A percentile compares a stretch with the other conserved stretches of the same genome.
Conservation (phyloP, 1,284 basidiomycete species). For the Fomitopsis betulina region DNA sequence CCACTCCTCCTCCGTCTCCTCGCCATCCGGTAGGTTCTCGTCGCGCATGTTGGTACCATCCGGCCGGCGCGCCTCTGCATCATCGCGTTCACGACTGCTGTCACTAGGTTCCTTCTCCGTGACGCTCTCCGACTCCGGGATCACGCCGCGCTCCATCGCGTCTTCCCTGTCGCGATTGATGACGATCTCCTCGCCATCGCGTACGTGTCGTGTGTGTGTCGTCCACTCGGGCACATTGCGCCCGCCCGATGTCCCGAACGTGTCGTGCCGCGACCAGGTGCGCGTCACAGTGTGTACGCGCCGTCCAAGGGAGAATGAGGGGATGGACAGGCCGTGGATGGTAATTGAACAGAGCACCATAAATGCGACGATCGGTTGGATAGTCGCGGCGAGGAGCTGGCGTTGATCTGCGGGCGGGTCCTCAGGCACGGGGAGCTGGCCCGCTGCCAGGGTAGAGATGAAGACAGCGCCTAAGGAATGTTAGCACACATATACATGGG, state of each 20-base stretch:
- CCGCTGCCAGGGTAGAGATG: constrained; percentile 82
- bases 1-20: constrained; percentile 49
- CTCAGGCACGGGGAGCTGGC: constrained; percentile 56
- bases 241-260: constrained; percentile 36
- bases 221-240: constrained; percentile 63
- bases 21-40: constrained; percentile 42
- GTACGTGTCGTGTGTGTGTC: constrained; percentile 66
- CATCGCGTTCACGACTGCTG: constrained; percentile 1
- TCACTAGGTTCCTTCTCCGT: constrained; percentile 18
- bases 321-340: constrained; percentile 89
- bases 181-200: constrained; percentile 67
- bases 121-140: constrained; percentile 16
- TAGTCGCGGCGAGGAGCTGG: constrained; percentile 65
- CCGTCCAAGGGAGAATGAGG: constrained; percentile 86
- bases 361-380: constrained; percentile 89
- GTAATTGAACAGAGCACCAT: constrained; percentile 87
- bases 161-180: constrained; percentile 69
- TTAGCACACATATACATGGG: constrained; percentile 6
- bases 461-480: constrained; percentile 69
- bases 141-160: constrained; percentile 46
- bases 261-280: constrained; percentile 77
- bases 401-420: constrained; percentile 56
- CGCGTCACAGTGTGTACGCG: constrained; percentile 86
- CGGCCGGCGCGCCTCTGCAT: constrained; percentile 6
- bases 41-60: constrained; percentile 26